Evolutionary conservation across 2,329 filamentous ascomycete species (phyloP), one percentile per base, ranked within the genome.

Genomic region (Leptographium wingfieldii): DNA sequence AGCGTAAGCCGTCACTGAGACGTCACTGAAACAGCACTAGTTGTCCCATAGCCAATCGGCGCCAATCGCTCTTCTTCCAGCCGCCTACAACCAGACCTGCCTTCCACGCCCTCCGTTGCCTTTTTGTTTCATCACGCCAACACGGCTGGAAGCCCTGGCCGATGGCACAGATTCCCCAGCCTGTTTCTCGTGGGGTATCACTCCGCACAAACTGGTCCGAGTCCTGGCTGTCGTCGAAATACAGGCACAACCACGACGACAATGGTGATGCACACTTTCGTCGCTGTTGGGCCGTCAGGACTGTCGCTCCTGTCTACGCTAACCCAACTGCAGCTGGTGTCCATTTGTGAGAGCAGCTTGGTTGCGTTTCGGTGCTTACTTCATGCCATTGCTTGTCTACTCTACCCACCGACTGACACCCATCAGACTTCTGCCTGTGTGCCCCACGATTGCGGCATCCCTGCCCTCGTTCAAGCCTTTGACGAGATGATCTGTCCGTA

Each of bases 391-490:
- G 19, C 19, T n/a, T 19, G 16, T 46, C 16, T 46, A n/a, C 43
- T n/a, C 43, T 19, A n/a, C 14, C 19, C 43, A 22, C 43, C 16
- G 16, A 49, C 54, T 46, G 25, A 43, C 22, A 43, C 58, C 56
- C 62, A 48, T 48, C 60, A 81, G 79, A 78, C 79, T 5, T 78
- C 75, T 68, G 75, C 77, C 0, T 83, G 80, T 66, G 75, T 82
- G 1, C 80, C 80, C 27, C 82, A 81, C 62, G 69, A 71, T 19
- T 68, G 76, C 60, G 59, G 63, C 0, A 67, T 80, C 11, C 77
- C 73, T 0, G 66, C 79, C 35, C 69, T 83, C 19, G 79, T 79
- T 2, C 80, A 80, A 2, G 74, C 76, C 2, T 77, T 73, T 65
- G 71, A 81, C 60, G 70, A 75, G 49, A 68, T 77, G 56, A 71